Conservation (phyloP, 768 basidiomycete genomes). For the Trametes elegans region DNA sequence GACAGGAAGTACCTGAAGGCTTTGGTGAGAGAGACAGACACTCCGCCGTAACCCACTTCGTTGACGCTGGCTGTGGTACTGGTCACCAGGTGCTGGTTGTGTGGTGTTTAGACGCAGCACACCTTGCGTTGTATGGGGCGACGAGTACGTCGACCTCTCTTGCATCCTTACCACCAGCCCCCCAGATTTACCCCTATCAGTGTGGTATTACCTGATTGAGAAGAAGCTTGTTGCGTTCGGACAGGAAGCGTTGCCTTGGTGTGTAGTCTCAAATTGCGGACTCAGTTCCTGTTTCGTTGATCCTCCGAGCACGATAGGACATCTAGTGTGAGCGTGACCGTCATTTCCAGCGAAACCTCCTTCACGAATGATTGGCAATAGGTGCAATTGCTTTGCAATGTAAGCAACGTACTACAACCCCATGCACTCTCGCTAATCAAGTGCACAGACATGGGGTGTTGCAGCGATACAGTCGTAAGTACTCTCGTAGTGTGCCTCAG, state of each 20-base stretch:
- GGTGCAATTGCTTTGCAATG: slow-evolving; percentile 5
- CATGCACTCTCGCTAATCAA: background rate
- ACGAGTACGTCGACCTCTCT: background rate
- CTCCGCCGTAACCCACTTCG: background rate
- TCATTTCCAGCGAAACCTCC: background rate
- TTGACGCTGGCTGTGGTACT: no score
- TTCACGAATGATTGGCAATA: background rate
- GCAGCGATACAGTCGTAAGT: slow-evolving; percentile 1
- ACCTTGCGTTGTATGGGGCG: background rate
- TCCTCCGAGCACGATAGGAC: background rate
- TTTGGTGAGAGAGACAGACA: background rate
- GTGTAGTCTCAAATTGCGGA: background rate
- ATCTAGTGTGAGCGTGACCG: background rate
- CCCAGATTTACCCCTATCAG: background rate
- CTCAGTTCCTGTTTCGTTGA: no score
- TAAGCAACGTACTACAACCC: background rate
- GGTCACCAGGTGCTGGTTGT: background rate
- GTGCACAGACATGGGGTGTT: background rate
- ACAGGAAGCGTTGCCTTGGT: background rate
- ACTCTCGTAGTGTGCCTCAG: no score
- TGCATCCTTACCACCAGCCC: no score
- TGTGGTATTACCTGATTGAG: background rate
- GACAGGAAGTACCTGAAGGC: slow-evolving; percentile 1
- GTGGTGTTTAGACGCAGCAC: background rate
- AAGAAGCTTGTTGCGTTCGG: background rate